Evolutionary conservation across 2,329 filamentous ascomycete genomes (phyloP), one percentile per base, ranked within the genome.

Genomic region (Aspergillus ochraceus): DNA sequence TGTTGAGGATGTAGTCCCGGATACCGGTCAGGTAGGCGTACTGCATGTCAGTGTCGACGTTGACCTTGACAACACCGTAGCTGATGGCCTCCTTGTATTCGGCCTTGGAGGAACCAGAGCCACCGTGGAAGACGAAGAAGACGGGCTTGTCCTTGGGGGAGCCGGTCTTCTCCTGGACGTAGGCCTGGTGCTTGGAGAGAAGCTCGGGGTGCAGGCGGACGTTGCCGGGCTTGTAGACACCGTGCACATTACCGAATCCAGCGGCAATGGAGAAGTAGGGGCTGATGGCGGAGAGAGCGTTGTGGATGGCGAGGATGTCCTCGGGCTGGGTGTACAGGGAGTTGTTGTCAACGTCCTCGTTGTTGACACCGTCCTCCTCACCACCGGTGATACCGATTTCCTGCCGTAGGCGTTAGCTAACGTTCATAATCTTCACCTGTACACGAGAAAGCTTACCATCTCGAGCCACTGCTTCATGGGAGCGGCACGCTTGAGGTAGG

Each of bases 391-490:
- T 96, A 76, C 90, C 91, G 67, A 96, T 92, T 81, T 92, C 89
- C 84, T 86, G 61, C 2, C 45, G 9, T n/a, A 29, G 10, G 12
- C 9, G 50, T 65, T 63, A 65, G 60, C 45, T 30, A 42, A 5
- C 14, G 9, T 9, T 19, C 10, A 17, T 4, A 3, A 24, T 17
- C 12, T 11, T 29, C 22, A 8, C n/a, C 22, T 10, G 0, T 52
- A n/a, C 45, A 9, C 17, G 10, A 45, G 36, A 19, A 50, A 60
- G 68, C 78, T 70, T 77, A 92, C 90, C 94, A 98, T 99, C 87
- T 99, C 95, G 69, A 99, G 88, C 92, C 92, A 98, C 81, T 97
- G 92, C 86, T 96, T 97, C 91, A 97, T 92, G 71, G 93, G 92
- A 53, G 92, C 92, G 76, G 90, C 91, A 70, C 94, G 90, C 88